Conservation (phyloP, 352 stramenopile genomes). For the Globisporangium canariense region DNA sequence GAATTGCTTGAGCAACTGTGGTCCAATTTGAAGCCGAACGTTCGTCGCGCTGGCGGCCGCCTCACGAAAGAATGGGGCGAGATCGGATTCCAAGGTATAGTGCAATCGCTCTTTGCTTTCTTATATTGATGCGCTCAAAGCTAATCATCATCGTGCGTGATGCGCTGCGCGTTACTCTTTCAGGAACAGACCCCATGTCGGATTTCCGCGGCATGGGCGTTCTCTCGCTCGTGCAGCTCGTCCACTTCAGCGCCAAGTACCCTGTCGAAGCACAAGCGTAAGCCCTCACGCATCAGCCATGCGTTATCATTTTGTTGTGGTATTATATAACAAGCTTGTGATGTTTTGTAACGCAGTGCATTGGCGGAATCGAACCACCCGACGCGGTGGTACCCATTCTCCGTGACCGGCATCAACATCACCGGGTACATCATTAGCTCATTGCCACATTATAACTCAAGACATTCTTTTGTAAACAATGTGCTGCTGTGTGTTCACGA, state of each 20-base stretch:
- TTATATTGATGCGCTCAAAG: not conserved
- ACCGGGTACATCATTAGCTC: constrained; percentile 35
- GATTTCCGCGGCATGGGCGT: constrained; percentile 85
- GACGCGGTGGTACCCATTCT: constrained; percentile 84
- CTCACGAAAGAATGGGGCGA: constrained; percentile 88
- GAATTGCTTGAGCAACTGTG: constrained; percentile 80
- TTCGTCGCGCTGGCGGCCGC: constrained; percentile 65
- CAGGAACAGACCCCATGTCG: constrained; percentile 80
- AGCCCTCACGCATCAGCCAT: not conserved
- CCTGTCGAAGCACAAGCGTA: constrained; percentile 71
- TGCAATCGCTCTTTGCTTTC: not conserved
- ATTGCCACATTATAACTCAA: not conserved
- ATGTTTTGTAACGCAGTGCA: constrained; percentile 29
- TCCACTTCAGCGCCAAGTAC: constrained; percentile 75
- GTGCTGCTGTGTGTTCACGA: not conserved
- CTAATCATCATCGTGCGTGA: not conserved
- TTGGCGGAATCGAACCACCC: constrained; percentile 82
- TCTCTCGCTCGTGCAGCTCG: constrained; percentile 70
- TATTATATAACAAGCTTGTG: not conserved
- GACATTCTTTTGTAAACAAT: no score
- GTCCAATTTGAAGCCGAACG: constrained; percentile 71
- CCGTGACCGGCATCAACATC: constrained; percentile 85
- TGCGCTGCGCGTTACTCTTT: not conserved
- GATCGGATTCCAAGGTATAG: constrained; percentile 81
- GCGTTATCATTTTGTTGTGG: not conserved